Percentiles rank a stretch among this genome's conserved stretches.
phyloP scores from a whole-genome alignment of 164 flowering plant species.

The Vitis rotundifolia region DNA sequence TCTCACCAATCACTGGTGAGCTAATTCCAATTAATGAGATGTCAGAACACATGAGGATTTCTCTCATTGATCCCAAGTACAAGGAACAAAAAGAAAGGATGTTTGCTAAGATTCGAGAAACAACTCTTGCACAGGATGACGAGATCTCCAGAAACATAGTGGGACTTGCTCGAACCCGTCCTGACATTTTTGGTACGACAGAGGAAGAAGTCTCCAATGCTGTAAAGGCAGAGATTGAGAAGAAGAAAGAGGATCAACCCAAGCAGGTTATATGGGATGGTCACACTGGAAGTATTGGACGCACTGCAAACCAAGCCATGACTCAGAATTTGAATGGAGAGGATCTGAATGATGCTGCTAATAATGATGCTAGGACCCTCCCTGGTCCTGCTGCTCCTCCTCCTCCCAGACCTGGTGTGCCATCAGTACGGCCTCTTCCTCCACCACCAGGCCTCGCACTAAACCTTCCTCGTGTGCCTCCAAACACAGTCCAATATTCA shows the following conservation, averaged over 20 bases:
- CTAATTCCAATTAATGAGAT: conserved; percentile 86
- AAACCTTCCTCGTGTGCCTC: conserved; percentile 76
- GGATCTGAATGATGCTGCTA: conserved; percentile 52
- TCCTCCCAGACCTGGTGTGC: conserved; percentile 84
- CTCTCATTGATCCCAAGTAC: conserved; percentile 98
- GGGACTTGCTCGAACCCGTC: conserved; percentile 94
- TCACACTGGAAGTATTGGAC: conserved; percentile 95
- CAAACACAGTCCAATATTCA: conserved; percentile 54
- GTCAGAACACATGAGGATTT: conserved; percentile 99
- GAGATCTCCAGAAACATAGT: conserved; percentile 94
- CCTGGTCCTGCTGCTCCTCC: conserved; percentile 91
- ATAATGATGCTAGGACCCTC: conserved; percentile 45
- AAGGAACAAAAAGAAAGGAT: conserved; percentile 98
- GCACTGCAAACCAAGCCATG: conserved; percentile 97
- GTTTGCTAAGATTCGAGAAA: conserved; percentile 96
- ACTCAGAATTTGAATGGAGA: conserved; percentile 65
- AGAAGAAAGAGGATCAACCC: conserved; percentile 96
- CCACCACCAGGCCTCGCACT: conserved; percentile 82
- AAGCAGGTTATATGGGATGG: conserved; percentile 99
- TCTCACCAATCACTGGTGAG: conserved; percentile 97
- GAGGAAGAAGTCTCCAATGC: conserved; percentile 99
- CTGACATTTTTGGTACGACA: conserved; percentile 99
- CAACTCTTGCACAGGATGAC: conserved; percentile 97
- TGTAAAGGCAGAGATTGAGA: conserved; percentile 95
- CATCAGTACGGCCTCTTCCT: conserved; percentile 83